phyloP scores from a whole-genome alignment of 768 basidiomycete genomes.

The Lactifluus volemus region DNA sequence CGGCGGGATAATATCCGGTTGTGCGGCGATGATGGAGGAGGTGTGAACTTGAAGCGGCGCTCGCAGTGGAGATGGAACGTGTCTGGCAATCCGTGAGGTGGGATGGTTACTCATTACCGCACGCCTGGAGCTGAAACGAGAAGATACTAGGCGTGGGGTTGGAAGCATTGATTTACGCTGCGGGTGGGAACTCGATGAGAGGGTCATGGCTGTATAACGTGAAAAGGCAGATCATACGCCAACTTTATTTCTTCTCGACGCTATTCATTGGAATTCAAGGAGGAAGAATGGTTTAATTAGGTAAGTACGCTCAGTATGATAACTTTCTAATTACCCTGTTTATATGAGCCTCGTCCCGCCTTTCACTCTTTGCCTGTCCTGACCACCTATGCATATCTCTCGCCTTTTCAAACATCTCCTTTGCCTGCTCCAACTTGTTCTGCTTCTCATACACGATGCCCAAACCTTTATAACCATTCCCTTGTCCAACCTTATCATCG shows the following conservation, averaged over 20 bases:
- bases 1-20: not conserved
- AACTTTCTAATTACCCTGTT: conserved; percentile 3
- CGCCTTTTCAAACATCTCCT: conserved; percentile 12
- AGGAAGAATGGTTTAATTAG: no score
- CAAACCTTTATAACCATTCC: conserved; percentile 9
- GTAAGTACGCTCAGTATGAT: not conserved
- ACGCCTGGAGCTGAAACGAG: not conserved
- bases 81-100: conserved; percentile 1
- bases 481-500: conserved; percentile 13
- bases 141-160: not conserved
- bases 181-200: conserved; percentile 2
- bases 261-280: no score
- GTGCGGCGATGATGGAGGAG: not conserved
- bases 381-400: conserved; percentile 8
- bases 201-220: not conserved
- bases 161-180: conserved; percentile 16
- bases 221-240: no score
- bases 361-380: not conserved
- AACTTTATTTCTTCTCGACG: no score
- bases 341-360: conserved; percentile 2
- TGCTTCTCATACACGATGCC: conserved; percentile 10
- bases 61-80: conserved; percentile 4
- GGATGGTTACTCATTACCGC: not conserved
- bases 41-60: not conserved
- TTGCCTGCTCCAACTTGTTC: not conserved